Base-by-base conservation (phyloP, 371 early-diverging fungal genomes). In the Apophysomyces variabilis region DNA sequence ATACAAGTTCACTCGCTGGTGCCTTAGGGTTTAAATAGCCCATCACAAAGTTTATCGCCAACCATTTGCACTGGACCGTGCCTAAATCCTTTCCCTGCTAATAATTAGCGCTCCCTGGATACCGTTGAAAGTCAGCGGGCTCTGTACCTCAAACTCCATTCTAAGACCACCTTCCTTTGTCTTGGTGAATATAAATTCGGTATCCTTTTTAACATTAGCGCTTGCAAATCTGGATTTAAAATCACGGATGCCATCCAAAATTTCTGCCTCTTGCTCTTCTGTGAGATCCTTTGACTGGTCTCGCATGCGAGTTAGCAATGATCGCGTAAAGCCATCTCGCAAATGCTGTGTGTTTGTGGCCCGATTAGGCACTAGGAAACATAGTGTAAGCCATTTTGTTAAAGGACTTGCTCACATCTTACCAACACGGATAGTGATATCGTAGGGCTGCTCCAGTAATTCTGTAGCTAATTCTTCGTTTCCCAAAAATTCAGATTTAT, bases 301-400 rank as follows among this genome's bases (percentile, higher is more conserved):
- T 8, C 70, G 78, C 83, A 79, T 82, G 45, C 79, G 83, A 43
- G 67, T 80, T 57, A 82, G 69, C 60, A 91, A 72, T n/a, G 82
- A 68, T 5, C 89, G 76, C 8, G 87, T 77, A 68, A 92, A 90
- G 0, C 92, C 91, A 68, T 92, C 90, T 6, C 92, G 86, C 44
- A 92, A 68, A 74, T 92, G 92, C 32, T 88, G 87, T 1, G 87
- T 88, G 60, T 86, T 86, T 4, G 92, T 89, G 46, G 77, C 70
- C 35, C 87, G 84, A 12, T 80, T 80, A 32, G 92, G 90, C 0
- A 80, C 89, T 64, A 77, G 12, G 4, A 14, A 41, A 47, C 32
- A 39, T 11, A 38, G 35, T 14, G 32, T 38, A 3, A 38, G 8
- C 38, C 36, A 7, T 12, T 35, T n/a, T 56, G 5, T 41, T 37